Evolutionary conservation across 2,329 filamentous ascomycete genomes (phyloP), one percentile per base, ranked within the genome.

Genomic region (Paecilomyces niveus): DNA sequence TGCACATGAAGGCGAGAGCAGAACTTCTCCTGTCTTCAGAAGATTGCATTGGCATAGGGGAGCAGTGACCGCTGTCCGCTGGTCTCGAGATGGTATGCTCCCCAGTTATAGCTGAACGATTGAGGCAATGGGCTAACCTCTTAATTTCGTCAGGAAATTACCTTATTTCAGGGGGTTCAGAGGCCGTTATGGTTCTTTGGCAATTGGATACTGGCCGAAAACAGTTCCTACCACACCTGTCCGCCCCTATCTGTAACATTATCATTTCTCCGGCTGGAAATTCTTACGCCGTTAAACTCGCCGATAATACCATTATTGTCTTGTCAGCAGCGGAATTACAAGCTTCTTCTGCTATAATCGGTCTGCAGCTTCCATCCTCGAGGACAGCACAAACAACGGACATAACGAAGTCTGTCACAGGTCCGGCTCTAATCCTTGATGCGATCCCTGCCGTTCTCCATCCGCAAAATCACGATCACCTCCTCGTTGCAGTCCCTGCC

Each of bases 21-120:
- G 57, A 13, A 62, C 74, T 22, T 22, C 22, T 33, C 66, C 80
- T 13, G 70, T 83, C 49, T 80, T 83, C 21, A 85, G 87, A 58
- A 89, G 88, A 62, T 80, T 92, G 56, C 94, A 97, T 72, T 99
- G 94, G 94, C 94, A 99, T 74, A 84, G 92, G 66, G 86, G 87
- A 65, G 85, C 88, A 54, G 92, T 97, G 8, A 87, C 89, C 66
- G 83, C 90, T 9, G 81, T 96, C 59, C 96, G 94, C 73, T 97
- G 92, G 89, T 97, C 94, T 13, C 81, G 81, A 64, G 94, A 99
- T 80, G 92, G 93, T 90, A 82, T 64, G 61, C 62, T 61, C 6
- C 54, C 22, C 11, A 10, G 33, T 26, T 45, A 49, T 13, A 8
- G 9, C 11, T 26, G 26, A 10, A 52, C 55, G 4, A 6, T 53